Conservation (phyloP, 148 eudicot species). For the Chenopodium quinoa region DNA sequence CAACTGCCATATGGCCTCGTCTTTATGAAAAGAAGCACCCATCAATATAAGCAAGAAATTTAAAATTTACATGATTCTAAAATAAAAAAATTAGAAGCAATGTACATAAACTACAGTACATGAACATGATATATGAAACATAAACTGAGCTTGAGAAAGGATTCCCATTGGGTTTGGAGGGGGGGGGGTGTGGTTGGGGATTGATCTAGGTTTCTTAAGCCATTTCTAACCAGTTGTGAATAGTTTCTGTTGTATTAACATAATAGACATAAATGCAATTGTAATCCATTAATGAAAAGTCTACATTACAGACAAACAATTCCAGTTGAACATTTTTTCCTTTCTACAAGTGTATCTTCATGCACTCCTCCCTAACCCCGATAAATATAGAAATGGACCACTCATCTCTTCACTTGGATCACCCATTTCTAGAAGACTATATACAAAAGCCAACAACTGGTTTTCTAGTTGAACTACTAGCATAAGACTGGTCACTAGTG, state of each 20-base stretch:
- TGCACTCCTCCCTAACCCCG: background rate
- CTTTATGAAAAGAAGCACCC: conserved; percentile 41
- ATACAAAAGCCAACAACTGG: background rate
- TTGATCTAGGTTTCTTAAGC: background rate
- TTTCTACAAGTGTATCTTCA: background rate
- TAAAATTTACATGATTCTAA: background rate
- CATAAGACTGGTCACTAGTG: too few relatives aligned
- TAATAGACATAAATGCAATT: background rate
- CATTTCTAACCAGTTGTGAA: too few relatives aligned
- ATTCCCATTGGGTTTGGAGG: background rate
- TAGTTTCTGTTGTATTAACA: background rate
- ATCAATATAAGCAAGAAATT: conserved; percentile 6
- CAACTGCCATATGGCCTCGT: conserved; percentile 36
- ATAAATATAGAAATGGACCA: background rate
- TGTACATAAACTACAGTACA: background rate
- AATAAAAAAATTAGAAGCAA: background rate
- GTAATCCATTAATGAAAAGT: background rate
- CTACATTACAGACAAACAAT: background rate
- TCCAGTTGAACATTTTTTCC: background rate
- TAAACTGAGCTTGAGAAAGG: background rate
- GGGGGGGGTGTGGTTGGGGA: too few relatives aligned
- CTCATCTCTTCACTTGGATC: background rate
- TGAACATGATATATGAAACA: background rate
- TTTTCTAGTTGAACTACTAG: too few relatives aligned
- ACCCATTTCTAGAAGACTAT: background rate